These are phyloP conservation scores for Apiospora koreana DNA, from an alignment of 2,329 filamentous ascomycete genomes.

Conservation along the genomic window DNA sequence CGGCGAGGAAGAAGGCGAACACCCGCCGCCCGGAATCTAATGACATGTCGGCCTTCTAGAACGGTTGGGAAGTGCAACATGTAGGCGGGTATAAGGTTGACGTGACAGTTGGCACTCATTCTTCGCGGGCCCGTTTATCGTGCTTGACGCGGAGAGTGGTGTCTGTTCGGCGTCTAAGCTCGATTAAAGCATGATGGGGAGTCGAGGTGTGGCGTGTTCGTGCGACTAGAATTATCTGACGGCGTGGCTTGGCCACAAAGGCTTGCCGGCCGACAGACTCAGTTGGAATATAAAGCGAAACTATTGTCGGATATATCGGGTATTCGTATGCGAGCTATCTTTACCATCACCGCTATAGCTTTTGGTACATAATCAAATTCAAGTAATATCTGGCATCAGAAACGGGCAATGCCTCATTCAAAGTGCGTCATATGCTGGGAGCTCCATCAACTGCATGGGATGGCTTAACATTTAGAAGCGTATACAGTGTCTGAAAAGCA, in stretches of 20 bases:
- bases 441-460: not conserved
- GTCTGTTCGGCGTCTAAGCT: not conserved
- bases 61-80: not conserved
- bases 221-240: not conserved
- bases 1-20: constrained; percentile 32
- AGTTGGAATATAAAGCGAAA: not conserved
- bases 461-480: not conserved
- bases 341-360: not conserved
- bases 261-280: not conserved
- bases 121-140: not conserved
- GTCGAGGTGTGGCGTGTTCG: not conserved
- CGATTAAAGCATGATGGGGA: not conserved
- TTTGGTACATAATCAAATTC: not conserved
- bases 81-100: not conserved
- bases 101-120: not conserved
- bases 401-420: not conserved
- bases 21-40: constrained; percentile 31
- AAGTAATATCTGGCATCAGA: not conserved
- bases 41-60: not conserved
- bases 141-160: not conserved
- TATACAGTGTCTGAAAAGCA: not conserved
- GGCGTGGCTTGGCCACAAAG: not conserved
- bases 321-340: not conserved
- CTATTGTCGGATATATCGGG: not conserved
- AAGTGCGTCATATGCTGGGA: not conserved